Base-by-base conservation (phyloP, 176 grass and related monocot species). In the Lolium multiflorum region DNA sequence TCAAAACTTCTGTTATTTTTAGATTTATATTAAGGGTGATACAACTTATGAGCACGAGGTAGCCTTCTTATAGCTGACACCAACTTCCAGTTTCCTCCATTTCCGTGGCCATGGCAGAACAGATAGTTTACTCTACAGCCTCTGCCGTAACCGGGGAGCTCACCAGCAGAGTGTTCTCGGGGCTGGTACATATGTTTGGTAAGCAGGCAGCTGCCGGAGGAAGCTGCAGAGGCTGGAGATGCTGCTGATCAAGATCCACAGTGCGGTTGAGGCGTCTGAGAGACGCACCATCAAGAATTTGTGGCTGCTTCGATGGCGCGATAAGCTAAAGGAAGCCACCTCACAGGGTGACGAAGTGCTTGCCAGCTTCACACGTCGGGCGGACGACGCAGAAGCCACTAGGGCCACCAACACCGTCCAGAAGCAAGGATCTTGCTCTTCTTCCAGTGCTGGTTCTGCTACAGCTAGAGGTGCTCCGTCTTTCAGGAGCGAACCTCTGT, bases 161-260 rank as follows among this genome's bases (percentile, higher is more conserved):
- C 72, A 75, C 22, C 47, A 8, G 46, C 46, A 74, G 21, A 74
- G 47, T 52, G 24, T 54, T 76, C 7, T 76, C 47, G 0, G 73
- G 72, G 48, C 48, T 76, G 73, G 50, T 54, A 76, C 73, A 54
- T 14, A 21, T 50, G 72, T 75, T 51, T 14, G 47, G 22, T 52
- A 52, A 75, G 64, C n/a, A 57, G 44, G 26, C 11, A 2, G 65
- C 57, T 54, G 51, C 16, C 4, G 51, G 51, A 49, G 68, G n/a
- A 84, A 79, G 80, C 82, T 90, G 67, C 67, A 71, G 44, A 44
- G 25, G n/a, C 84, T 87, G 75, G 74, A 81, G 78, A 38, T 57
- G 73, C 78, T 86, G 47, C 52, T 74, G 14, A 26, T 86, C 51
- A 83, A 22, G 47, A 71, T 86, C 28, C 44, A 17, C 50, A 77